phyloP scores from a whole-genome alignment of 441 rosid species.

The Euphorbia celastroides region DNA sequence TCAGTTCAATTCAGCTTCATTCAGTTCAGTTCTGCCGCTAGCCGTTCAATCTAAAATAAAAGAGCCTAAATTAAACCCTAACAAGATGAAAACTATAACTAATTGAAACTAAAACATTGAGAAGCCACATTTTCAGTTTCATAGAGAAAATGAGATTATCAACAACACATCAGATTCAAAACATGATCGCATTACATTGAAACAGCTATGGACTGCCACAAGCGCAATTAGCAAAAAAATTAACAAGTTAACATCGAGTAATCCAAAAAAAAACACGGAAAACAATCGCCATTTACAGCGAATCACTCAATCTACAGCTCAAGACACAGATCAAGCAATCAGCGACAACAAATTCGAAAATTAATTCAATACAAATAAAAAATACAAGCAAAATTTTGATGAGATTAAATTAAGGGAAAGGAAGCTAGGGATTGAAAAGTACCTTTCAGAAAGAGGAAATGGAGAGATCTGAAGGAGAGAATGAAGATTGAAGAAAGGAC shows the following conservation, averaged over 20 bases:
- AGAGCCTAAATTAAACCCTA: too few relatives aligned
- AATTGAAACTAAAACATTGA: too few relatives aligned
- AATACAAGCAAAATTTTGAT: neutral
- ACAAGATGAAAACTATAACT: too few relatives aligned
- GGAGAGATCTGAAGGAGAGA: constrained; percentile 10
- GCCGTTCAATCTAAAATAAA: too few relatives aligned
- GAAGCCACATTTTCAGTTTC: too few relatives aligned
- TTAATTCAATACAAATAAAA: too few relatives aligned
- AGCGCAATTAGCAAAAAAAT: neutral
- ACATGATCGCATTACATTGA: neutral
- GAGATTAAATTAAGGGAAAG: neutral
- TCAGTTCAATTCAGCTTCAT: too few relatives aligned
- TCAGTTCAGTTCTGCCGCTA: too few relatives aligned
- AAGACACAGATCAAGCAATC: constrained; percentile 2
- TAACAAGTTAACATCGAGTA: neutral
- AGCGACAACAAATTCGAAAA: too few relatives aligned
- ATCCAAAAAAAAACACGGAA: neutral
- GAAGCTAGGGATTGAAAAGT: constrained; percentile 6
- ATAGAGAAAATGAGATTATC: too few relatives aligned
- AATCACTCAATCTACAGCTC: neutral
- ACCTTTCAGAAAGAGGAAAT: constrained; percentile 10
- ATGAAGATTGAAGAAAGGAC: constrained; percentile 6
- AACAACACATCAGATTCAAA: neutral
- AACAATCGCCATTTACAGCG: neutral
- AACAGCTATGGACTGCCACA: neutral